Base-by-base conservation (phyloP, 208 protist species). In the Leptomonas pyrrhocoris region DNA sequence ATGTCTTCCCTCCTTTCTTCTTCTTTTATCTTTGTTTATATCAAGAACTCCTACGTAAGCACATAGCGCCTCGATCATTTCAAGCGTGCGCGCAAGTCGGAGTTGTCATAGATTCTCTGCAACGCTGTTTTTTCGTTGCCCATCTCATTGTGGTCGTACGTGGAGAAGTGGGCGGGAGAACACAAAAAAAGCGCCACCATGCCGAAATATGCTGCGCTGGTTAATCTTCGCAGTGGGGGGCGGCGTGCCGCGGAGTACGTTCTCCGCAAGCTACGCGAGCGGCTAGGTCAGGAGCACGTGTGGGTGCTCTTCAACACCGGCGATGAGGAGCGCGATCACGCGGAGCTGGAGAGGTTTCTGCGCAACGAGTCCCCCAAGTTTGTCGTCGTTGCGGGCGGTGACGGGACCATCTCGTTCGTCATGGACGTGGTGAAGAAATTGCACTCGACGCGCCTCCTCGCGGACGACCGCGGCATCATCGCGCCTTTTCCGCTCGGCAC, bases 401-500 rank as follows among this genome's bases (percentile, higher is more conserved):
- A 93, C 53, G 87, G 84, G 12, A 88, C 87, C 8, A 77, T 90
- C 34, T 84, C 82, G 0, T 82, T 86, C 19, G 66, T 69, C 8
- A 81, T 90, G 75, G 73, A 84, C 36, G 61, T 77, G 9, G 54
- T 85, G 18, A 80, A 88, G 62, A 50, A 58, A 1, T 66, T 89
- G 28, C 79, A 82, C 8, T 57, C 79, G 3, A 25, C 30, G 21
- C 8, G 45, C 6, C 5, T 31, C 15, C 53, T 84, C 4, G n/a
- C 54, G 0, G 23, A 16, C 19, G 31, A 54, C 46, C 56, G 65
- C 28, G 77, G 69, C 28, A 65, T 68, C 27, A 76, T 90, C 31
- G 80, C 81, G 19, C 76, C 82, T 11, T 81, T 93, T n/a, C 84
- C 84, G 5, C 76, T 89, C 0, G 87, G 86, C n/a, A 92, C 86